Evolutionary conservation across 805 yeast species (phyloP).

Genomic region (Ogataea thermomethanolica): DNA sequence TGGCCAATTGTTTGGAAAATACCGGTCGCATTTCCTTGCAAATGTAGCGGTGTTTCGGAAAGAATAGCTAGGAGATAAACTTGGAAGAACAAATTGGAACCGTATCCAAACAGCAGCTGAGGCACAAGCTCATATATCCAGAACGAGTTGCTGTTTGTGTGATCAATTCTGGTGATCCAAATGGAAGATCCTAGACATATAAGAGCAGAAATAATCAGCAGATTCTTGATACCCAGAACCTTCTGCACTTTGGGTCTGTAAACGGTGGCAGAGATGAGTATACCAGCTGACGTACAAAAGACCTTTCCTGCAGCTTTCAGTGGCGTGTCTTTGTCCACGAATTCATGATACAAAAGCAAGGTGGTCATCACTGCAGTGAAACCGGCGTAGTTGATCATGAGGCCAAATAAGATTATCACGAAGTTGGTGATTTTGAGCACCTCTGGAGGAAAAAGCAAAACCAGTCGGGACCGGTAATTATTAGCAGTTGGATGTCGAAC

Average conservation of each 20-base stretch:
- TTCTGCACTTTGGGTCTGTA: slow-evolving; percentile 12
- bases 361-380: slow-evolving; percentile 8
- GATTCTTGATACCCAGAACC: slow-evolving; percentile 22
- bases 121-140: slow-evolving; percentile 7
- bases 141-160: not conserved
- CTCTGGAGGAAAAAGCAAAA: slow-evolving; percentile 23
- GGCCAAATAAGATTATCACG: slow-evolving; percentile 11
- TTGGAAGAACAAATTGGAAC: slow-evolving; percentile 3
- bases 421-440: slow-evolving; percentile 21
- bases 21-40: slow-evolving; percentile 7
- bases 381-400: slow-evolving; percentile 7
- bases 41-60: slow-evolving; percentile 4
- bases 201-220: slow-evolving; percentile 12
- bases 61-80: slow-evolving; percentile 2
- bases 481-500: not conserved
- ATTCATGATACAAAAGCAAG: slow-evolving; percentile 24
- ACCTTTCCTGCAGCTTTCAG: slow-evolving; percentile 36
- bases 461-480: slow-evolving; percentile 19
- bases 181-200: slow-evolving; percentile 15
- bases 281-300: slow-evolving; percentile 34
- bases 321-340: slow-evolving; percentile 30
- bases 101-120: not conserved
- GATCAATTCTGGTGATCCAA: slow-evolving; percentile 21
- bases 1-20: slow-evolving; percentile 9
- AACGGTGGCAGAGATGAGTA: slow-evolving; percentile 27